phyloP scores from a whole-genome alignment of 1,284 basidiomycete species.

The Jaminaea rosea region DNA sequence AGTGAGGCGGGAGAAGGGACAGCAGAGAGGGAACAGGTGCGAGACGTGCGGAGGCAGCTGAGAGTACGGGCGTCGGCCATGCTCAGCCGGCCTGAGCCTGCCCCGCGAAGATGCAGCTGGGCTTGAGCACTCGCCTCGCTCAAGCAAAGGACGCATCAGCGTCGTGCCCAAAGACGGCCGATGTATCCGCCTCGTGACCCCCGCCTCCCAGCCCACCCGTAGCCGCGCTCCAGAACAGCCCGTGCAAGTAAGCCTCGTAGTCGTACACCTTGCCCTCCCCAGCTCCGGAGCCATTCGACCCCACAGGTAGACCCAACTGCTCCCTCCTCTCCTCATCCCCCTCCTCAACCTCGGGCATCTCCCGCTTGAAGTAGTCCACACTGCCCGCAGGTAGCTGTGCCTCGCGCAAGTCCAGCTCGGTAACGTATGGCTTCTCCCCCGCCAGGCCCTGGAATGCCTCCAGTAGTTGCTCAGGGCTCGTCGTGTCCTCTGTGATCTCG shows the following conservation, averaged over 20 bases:
- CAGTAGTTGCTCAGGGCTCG: slow-evolving; percentile 78
- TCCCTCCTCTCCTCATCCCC: slow-evolving; percentile 4
- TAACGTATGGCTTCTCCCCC: slow-evolving; percentile 84
- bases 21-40: too few species aligned
- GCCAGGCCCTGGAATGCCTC: slow-evolving; percentile 90
- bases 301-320: neutral
- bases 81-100: too few species aligned
- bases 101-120: too few species aligned
- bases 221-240: too few species aligned
- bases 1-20: too few species aligned
- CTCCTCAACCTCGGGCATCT: slow-evolving; percentile 29
- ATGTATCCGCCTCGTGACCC: too few species aligned
- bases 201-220: too few species aligned
- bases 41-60: too few species aligned
- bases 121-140: too few species aligned
- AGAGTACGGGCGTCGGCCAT: too few species aligned
- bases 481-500: slow-evolving; percentile 91
- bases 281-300: slow-evolving; percentile 10
- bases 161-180: too few species aligned
- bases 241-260: slow-evolving; percentile 27
- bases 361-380: slow-evolving; percentile 63
- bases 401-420: slow-evolving; percentile 80
- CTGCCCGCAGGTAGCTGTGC: slow-evolving; percentile 71
- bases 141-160: too few species aligned
- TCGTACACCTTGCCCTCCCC: slow-evolving; percentile 32